Evolutionary conservation across 805 yeast genomes (phyloP), one percentile per base, ranked within the genome.

Genomic region (Yamadazyma tumulicola): DNA sequence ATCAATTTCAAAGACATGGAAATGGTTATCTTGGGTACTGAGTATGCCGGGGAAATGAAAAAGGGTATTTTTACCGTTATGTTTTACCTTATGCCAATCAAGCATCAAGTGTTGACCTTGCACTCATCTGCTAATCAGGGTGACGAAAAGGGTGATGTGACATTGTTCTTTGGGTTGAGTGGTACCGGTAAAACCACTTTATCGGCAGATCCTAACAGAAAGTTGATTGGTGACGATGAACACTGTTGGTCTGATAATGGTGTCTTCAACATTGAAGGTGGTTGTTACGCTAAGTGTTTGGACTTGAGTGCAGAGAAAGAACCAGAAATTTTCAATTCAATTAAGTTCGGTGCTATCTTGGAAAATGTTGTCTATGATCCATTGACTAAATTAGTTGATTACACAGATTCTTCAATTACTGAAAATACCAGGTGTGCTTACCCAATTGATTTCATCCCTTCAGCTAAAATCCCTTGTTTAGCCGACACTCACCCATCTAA

Each of bases 41-140:
- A 91, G 73, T 91, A 91, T 59, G 98, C 98, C 36, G 98, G 98
- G 56, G 98, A 91, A 74, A 91, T 91, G 98, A 91, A 91, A 75
- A 91, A 91, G 74, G 98, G 98, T 72, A 88, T 91, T 55, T 88
- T 91, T 77, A 88, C 97, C 15, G 97, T 91, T 42, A 91, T 91
- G 98, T 91, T 93, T 72, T 91, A 91, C 75, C 74, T 93, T 64
- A 89, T 89, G 97, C 98, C 98, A 38, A 81, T 93, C 51, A 86
- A 77, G 64, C 85, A 89, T 73, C 67, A 85, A 54, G 88, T 91
- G 41, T 78, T 91, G 59, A 93, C 97, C 26, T 76, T 91, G 61
- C 97, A 91, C 68, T 89, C 97, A 3, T 85, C 96, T 45, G 86
- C 91, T 48, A 91, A 91, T 72, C 95, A 87, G 72, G 97, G 96